Conservation (phyloP, 495 filamentous ascomycete genomes). For the Trichoderma reesei region DNA sequence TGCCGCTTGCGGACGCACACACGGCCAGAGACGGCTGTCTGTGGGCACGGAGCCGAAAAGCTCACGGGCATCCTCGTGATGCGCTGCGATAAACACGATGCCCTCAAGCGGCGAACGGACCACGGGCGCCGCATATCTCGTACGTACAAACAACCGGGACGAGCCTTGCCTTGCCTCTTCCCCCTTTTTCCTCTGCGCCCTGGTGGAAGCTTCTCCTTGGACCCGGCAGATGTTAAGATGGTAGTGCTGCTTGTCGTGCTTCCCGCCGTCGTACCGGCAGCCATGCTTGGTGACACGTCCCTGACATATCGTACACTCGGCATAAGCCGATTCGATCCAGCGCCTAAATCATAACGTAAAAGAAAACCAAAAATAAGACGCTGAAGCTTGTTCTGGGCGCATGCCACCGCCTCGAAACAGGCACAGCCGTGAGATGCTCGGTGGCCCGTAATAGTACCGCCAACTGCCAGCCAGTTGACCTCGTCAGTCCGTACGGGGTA, state of each 20-base stretch:
- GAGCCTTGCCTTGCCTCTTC: background rate
- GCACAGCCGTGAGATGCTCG: background rate
- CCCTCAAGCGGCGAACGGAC: background rate
- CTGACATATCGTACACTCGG: background rate
- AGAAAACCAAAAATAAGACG: background rate
- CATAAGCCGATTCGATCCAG: constrained; percentile 2
- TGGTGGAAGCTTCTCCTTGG: background rate
- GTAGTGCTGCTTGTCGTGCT: no score
- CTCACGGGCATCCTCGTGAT: no score
- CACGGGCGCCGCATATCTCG: background rate
- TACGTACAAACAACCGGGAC: background rate
- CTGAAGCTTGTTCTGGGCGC: background rate
- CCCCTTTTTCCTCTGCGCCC: background rate
- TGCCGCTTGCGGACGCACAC: constrained; percentile 1
- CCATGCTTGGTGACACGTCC: background rate
- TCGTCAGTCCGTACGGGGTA: background rate
- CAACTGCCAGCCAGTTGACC: no score
- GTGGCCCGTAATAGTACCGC: background rate
- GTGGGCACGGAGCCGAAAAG: background rate
- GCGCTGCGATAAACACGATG: background rate
- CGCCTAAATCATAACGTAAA: background rate
- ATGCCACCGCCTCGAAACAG: background rate
- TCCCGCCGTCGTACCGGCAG: no score
- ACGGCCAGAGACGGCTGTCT: no score
- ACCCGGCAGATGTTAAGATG: no score